Evolutionary conservation across 768 basidiomycete species (phyloP).

Genomic region (Suillus subalutaceus): DNA sequence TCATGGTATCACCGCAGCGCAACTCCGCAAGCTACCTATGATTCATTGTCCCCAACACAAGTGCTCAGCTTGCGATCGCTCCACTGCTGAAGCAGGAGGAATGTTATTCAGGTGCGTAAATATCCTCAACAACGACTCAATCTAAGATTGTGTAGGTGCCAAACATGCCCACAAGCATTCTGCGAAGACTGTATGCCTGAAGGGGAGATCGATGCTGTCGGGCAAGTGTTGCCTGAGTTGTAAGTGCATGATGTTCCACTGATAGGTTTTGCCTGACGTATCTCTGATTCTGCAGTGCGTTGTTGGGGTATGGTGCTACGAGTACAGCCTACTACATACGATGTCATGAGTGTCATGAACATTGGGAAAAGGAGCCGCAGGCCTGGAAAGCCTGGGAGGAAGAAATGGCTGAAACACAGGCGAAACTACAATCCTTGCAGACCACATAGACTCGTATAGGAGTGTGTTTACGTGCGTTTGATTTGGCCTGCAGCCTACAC

Average conservation of each 20-base stretch:
- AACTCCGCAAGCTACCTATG: constrained; percentile 28
- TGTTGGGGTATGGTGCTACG: constrained; percentile 43
- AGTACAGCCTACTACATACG: constrained; percentile 49
- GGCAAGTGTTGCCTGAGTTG: constrained; percentile 62
- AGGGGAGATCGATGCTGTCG: constrained; percentile 53
- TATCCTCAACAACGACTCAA: not conserved
- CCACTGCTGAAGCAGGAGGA: constrained; percentile 51
- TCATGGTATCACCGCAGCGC: constrained; percentile 39
- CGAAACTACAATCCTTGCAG: constrained; percentile 29
- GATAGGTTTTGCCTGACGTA: not conserved
- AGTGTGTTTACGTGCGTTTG: not conserved
- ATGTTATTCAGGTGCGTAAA: constrained; percentile 56
- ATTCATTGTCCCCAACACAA: constrained; percentile 52
- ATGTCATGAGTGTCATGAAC: constrained; percentile 50
- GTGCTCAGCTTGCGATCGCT: constrained; percentile 48
- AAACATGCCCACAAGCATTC: constrained; percentile 59
- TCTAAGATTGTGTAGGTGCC: constrained; percentile 45
- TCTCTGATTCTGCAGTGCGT: constrained; percentile 31
- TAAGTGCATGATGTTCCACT: constrained; percentile 34
- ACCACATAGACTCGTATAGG: not conserved
- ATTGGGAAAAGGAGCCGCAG: constrained; percentile 37
- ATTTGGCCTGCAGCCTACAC: not conserved
- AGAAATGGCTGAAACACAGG: constrained; percentile 42
- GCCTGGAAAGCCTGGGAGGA: constrained; percentile 47
- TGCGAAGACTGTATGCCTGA: constrained; percentile 63